Percentiles rank a stretch among this genome's conserved stretches.
Evolutionary conservation across 2,329 filamentous ascomycete species (phyloP).

Genomic region (Aspergillus uvarum): DNA sequence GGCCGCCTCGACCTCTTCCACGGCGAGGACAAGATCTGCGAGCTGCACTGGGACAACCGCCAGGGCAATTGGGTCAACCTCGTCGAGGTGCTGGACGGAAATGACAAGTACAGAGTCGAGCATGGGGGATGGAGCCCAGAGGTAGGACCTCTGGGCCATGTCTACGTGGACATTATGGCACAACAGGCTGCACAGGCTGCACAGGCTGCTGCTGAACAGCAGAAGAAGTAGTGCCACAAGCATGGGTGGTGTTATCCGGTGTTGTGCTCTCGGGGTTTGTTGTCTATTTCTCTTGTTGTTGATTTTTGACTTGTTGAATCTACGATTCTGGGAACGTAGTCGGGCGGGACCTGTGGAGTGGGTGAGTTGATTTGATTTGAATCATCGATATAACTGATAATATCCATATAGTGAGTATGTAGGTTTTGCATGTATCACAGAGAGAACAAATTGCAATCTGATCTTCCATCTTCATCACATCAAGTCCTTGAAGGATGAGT

Average conservation of each 20-base stretch:
- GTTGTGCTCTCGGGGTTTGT: not conserved
- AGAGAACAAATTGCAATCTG: not conserved
- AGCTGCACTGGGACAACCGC: constrained; percentile 36
- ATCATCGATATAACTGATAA: not conserved
- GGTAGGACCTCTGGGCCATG: constrained; percentile 32
- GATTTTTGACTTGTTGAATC: not conserved
- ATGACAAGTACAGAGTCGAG: constrained; percentile 28
- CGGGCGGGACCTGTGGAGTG: not conserved
- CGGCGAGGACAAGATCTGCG: constrained; percentile 32
- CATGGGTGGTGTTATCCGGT: not conserved
- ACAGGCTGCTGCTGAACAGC: constrained; percentile 10
- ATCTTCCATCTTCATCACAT: not conserved
- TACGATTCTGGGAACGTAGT: not conserved
- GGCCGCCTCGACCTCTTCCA: constrained; percentile 35
- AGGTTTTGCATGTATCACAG: not conserved
- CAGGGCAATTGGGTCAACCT: constrained; percentile 23
- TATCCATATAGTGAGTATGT: not conserved
- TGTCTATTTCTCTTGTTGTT: not conserved
- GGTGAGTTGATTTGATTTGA: not conserved
- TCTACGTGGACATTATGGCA: constrained; percentile 28
- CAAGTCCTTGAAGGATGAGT: not conserved
- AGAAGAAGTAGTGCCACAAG: constrained; percentile 22
- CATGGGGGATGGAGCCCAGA: constrained; percentile 33
- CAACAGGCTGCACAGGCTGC: not conserved
- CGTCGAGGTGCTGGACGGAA: constrained; percentile 29